Evolutionary conservation across 1,284 basidiomycete genomes (phyloP), one percentile per base, ranked within the genome.

Genomic region (Pyrrhoderma noxium): DNA sequence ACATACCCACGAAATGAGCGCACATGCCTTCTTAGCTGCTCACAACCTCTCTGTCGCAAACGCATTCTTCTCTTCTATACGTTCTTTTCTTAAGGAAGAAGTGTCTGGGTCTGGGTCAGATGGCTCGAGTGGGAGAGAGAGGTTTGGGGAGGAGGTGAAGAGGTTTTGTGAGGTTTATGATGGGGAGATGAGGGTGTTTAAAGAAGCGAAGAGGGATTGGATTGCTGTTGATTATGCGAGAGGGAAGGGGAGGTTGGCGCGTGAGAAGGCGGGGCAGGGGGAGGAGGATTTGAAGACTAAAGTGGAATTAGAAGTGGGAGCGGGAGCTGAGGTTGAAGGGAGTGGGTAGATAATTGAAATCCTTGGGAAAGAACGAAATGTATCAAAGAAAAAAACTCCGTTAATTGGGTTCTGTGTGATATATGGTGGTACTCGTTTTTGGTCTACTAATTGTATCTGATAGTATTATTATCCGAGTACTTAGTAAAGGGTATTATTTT

Each of bases 1-100:
- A 39, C 82, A 85, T 49, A 89, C 89, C 7, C 89, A 92, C 66
- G 89, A 92, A 63, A 90, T 92, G 89, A 80, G 82, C 0, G 82
- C 86, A 1, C 85, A 90, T 58, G 63, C 85, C 3, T 64, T 90
- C 31, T 74, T 92, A 9, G 74, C 73, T 8, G 71, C 80, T 66
- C 89, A 92, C 63, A 92, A 91, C 58, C 68, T 89, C 23, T 65
- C 75, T 0, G 72, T 89, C 1, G 66, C 88, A 23, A 76, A 81
- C 42, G 63, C 67, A 0, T 88, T 92, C 64, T 77, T 89, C 50
- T 66, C 65, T 0, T 76, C 76, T 0, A 66, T 89, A 0, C 73
- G 86, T 23, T 42, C 52, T 0, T 63, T 78, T 0, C 62, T 84
- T 16, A 21, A 41, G 31, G 45, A 52, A 42, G 51, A 38, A 7